Conservation (phyloP, 805 yeast genomes). For the Soucietia sequanensis region DNA sequence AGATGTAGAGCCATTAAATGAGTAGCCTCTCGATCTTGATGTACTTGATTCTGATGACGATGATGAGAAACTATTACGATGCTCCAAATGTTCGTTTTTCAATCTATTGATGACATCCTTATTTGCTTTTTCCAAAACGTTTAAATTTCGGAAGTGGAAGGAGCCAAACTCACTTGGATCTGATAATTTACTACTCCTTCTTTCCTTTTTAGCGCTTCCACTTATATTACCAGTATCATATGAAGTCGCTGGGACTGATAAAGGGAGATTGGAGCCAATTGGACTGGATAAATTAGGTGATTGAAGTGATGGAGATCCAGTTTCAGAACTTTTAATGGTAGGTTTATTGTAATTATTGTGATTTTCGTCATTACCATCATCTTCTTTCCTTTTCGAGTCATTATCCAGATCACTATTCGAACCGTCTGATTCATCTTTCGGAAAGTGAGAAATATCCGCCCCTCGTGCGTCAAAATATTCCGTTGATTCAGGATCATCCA, state of each 20-base stretch:
- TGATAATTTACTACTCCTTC: constrained; percentile 69
- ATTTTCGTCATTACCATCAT: not conserved
- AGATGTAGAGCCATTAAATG: constrained; percentile 19
- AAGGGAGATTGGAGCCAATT: not conserved
- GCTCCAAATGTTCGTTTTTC: constrained; percentile 77
- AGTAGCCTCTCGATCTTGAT: constrained; percentile 36
- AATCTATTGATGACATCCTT: constrained; percentile 87
- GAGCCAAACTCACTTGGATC: constrained; percentile 86
- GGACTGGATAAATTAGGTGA: constrained; percentile 1
- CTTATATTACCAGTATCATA: constrained; percentile 6
- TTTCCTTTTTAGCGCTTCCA: constrained; percentile 48
- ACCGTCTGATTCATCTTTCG: constrained; percentile 44
- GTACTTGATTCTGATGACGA: constrained; percentile 46
- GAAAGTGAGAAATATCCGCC: constrained; percentile 67
- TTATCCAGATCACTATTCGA: too few relatives aligned
- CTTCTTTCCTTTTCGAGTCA: constrained; percentile 19
- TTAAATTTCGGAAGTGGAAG: constrained; percentile 83
- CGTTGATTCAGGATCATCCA: constrained; percentile 80
- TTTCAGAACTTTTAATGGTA: constrained; percentile 7
- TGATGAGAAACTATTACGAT: constrained; percentile 47
- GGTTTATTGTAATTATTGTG: constrained; percentile 11
- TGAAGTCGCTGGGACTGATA: not conserved
- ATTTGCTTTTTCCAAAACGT: constrained; percentile 90
- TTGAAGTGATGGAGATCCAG: constrained; percentile 14
- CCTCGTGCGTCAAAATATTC: constrained; percentile 92